Evolutionary conservation across 2,329 filamentous ascomycete genomes (phyloP), one percentile per base, ranked within the genome.

Genomic region (Cytospora paraplurivora): DNA sequence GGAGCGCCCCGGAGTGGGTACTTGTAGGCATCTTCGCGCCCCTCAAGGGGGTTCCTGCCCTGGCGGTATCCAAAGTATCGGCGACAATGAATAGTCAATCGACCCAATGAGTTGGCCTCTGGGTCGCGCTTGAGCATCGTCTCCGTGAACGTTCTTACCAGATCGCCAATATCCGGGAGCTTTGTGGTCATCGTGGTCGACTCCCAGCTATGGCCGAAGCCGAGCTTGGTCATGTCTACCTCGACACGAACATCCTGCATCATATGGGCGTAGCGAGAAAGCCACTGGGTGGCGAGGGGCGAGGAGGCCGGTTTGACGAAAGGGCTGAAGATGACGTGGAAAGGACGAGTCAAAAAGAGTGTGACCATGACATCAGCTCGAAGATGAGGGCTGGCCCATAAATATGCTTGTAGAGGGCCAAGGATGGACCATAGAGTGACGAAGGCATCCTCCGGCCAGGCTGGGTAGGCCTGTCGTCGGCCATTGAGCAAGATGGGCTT

Each of bases 311-410:
- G 66, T 1, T 70, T 71, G 4, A 76, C 72, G 52, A 74, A 77
- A 0, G 78, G 77, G 0, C 77, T 77, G 19, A 76, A 73, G 1
- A 76, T 72, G 27, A 75, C 70, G 61, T 81, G 78, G 32, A 81
- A 77, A 11, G 67, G 69, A 19, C 73, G 69, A 3, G 68, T 68
- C 27, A 72, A 69, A 7, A 81, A 72, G 2, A 80, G 67, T 0
- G 74, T 61, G 2, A 76, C 65, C 35, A 80, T 68, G 0, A 79
- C 32, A 44, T 79, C 76, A 5, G 75, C 72, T 7, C 75, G 72
- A 62, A 80, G 72, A 5, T 65, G 71, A 27, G 74, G 76, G 12
- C 72, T 77, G 7, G 75, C 73, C n/a, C 63, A 57, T 0, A 75
- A 58, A 44, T 73, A 77, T 0, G 65, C 34, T 0, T 59, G 41